A percentile compares a stretch with the other conserved stretches of the same genome.
Conservation (phyloP, 495 filamentous ascomycete genomes). For the Lepraria neglecta region DNA sequence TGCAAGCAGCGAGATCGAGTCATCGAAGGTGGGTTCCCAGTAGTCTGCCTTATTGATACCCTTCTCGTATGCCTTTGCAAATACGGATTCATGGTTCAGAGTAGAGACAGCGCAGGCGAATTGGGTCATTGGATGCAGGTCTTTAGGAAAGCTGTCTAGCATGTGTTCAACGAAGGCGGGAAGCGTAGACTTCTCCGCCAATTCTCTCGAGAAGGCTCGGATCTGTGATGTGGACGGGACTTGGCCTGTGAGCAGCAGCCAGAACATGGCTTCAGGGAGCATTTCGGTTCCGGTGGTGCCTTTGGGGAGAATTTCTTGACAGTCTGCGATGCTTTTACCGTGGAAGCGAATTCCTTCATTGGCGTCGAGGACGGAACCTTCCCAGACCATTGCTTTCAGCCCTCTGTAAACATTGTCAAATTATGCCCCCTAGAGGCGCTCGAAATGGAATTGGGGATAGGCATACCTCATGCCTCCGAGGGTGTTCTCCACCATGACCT, state of each 20-base stretch:
- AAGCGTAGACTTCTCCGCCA: constrained; percentile 80
- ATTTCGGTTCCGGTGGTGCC: constrained; percentile 93
- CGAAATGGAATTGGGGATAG: neutral
- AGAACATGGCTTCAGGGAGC: constrained; percentile 99
- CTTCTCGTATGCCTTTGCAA: constrained; percentile 86
- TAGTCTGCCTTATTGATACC: constrained; percentile 91
- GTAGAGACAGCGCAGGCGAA: constrained; percentile 90
- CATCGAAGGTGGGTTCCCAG: constrained; percentile 98
- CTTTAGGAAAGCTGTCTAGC: constrained; percentile 80
- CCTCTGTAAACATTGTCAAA: constrained; percentile 45
- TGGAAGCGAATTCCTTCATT: constrained; percentile 98
- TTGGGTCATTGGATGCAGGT: constrained; percentile 97
- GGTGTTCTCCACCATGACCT: constrained; percentile 88
- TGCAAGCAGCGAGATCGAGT: constrained; percentile 85
- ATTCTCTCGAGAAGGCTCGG: constrained; percentile 71
- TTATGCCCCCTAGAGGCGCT: neutral
- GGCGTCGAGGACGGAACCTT: constrained; percentile 93
- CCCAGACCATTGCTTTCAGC: constrained; percentile 97
- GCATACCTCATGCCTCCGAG: constrained; percentile 85
- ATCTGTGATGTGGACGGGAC: constrained; percentile 78
- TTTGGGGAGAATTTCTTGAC: constrained; percentile 88
- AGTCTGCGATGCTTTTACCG: constrained; percentile 95
- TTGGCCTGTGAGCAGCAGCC: constrained; percentile 90
- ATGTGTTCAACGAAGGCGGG: constrained; percentile 79
- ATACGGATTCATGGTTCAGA: constrained; percentile 84